Base-by-base conservation (phyloP, 441 rosid genomes). In the Melastoma candidum region DNA sequence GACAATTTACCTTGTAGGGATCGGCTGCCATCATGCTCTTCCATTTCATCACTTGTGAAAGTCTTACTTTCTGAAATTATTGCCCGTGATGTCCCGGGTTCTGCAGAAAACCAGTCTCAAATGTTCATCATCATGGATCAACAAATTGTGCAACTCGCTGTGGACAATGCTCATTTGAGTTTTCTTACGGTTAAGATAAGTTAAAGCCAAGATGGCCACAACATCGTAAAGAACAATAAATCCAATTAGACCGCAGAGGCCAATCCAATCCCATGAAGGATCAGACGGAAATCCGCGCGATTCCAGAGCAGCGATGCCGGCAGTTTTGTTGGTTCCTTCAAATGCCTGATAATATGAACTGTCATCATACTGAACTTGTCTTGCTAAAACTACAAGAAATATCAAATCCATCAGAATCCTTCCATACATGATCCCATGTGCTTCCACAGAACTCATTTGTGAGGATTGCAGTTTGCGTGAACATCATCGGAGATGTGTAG, bases 211-310 rank as follows among this genome's bases (percentile, higher is more conserved):
- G 8, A 43, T 51, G 49, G 25, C 44, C 49, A 51, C 0, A 2
- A 51, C 39, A 14, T 51, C 44, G 7, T 49, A 45, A 48, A 59
- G 63, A 45, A 59, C 8, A 1, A 7, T 26, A 48, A 59, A 50
- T 43, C 56, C 49, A 0, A 51, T 25, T 49, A 27, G 47, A 8
- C 27, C 63, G 2, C 44, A 43, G 12, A 51, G 27, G 56, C 63
- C 46, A 41, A 59, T 43, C 63, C 63, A 59, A 43, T 59, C 44
- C 63, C 56, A 59, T 25, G 24, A 14, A 7, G 55, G 49, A 17
- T 51, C 56, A 1, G 13, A 44, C 27, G 45, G 8, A 25, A 51
- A 41, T 47, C 63, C 63, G 12, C 24, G 55, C 4, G 56, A 51
- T 43, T 26, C 13, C 54, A 59, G 41, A 49, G 44, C 11, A 9